These are phyloP conservation scores for Nakaseomyces sp. DNA, from an alignment of 1,139 yeast genomes.

Conservation along the genomic window DNA sequence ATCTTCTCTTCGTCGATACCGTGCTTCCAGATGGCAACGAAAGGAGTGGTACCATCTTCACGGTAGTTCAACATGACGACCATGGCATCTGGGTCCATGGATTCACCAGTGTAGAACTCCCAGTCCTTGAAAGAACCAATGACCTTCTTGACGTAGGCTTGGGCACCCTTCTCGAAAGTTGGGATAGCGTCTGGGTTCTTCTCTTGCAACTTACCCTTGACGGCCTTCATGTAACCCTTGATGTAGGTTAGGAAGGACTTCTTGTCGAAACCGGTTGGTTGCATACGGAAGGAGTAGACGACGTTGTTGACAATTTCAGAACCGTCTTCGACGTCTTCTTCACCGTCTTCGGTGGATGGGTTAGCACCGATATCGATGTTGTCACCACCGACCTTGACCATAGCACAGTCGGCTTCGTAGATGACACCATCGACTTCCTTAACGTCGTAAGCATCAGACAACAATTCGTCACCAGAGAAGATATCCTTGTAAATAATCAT, in stretches of 20 bases:
- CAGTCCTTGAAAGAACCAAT: slow-evolving; percentile 92
- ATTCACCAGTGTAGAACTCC: slow-evolving; percentile 99
- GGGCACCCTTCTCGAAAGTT: slow-evolving; percentile 93
- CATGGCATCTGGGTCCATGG: slow-evolving; percentile 99
- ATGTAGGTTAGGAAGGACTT: slow-evolving; percentile 92
- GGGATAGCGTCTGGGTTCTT: slow-evolving; percentile 77
- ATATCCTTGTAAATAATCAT: slow-evolving; percentile 52
- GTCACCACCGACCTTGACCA: slow-evolving; percentile 82
- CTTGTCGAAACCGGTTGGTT: slow-evolving; percentile 92
- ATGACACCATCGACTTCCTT: slow-evolving; percentile 80
- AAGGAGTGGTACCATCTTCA: slow-evolving; percentile 98
- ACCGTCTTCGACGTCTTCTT: slow-evolving; percentile 75
- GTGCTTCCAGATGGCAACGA: slow-evolving; percentile 97
- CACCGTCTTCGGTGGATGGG: slow-evolving; percentile 97
- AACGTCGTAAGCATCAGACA: slow-evolving; percentile 94
- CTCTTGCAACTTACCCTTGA: slow-evolving; percentile 86
- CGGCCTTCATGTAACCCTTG: slow-evolving; percentile 96
- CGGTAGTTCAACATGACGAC: slow-evolving; percentile 97
- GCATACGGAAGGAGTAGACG: slow-evolving; percentile 97
- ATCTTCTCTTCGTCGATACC: slow-evolving; percentile 86
- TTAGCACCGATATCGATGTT: slow-evolving; percentile 98
- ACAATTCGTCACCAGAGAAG: slow-evolving; percentile 89
- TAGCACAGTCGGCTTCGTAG: slow-evolving; percentile 93
- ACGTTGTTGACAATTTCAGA: slow-evolving; percentile 91
- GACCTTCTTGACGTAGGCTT: slow-evolving; percentile 90